Evolutionary conservation across 768 basidiomycete species (phyloP), one percentile per base, ranked within the genome.

Genomic region (Phlebiopsis gigantea): DNA sequence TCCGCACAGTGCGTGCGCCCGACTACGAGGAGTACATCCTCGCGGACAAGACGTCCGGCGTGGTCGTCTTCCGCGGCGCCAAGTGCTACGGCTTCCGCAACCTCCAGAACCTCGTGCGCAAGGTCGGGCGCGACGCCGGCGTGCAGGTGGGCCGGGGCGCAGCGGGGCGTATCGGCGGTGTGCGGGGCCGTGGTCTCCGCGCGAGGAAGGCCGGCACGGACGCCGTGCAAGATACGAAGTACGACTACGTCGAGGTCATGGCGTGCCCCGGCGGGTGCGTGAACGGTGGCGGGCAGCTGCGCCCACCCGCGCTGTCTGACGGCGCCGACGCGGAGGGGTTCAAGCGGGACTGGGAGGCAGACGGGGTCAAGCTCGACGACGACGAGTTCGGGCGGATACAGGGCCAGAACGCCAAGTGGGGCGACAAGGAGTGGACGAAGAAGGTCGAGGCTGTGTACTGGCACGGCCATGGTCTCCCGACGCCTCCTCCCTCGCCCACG

Each of bases 1-100:
- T 83, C 46, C 82, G 82, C 57, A 76, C 74, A 42, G 72, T 91
- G 51, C 89, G 91, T 49, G 82, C 82, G 53, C 73, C 84, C 9
- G 91, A 93, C 67, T 89, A 89, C 68, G 86, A 88, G 62, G 91
- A 93, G 62, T 84, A 84, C 71, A 77, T 75, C 12, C 73, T 93
- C 29, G 64, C 67, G 48, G 71, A 77, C 55, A 68, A 68, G 43
- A 69, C 70, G 15, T 74, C 75, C 2, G 83, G 82, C 30, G 79
- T 81, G 56, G 74, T 87, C 19, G 77, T 97, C 25, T 97, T 98
- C 77, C 89, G 85, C 62, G 95, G 94, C 3, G 93, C 94, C 2
- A 94, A 89, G 62, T 97, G 95, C 71, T 99, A 97, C 67, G 97
- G 97, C 7, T 98, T 98, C 74, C 81, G 93, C 52, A 99, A 99